Percentiles rank a stretch among this genome's conserved stretches.
These are phyloP conservation scores for Boletus tylopilopsis DNA, from an alignment of 768 basidiomycete species.

Conservation along the genomic window DNA sequence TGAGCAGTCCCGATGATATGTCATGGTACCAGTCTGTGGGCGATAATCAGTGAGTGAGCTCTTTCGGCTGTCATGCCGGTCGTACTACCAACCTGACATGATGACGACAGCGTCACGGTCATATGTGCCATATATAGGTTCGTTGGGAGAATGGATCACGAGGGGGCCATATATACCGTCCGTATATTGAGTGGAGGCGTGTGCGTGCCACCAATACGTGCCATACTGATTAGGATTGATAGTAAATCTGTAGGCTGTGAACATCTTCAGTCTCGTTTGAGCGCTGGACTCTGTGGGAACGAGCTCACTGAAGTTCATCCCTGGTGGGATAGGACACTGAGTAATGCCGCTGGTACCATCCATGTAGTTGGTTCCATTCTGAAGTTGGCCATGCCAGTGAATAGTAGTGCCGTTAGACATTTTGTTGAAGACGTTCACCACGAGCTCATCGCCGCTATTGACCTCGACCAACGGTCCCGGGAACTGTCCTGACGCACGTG, in stretches of 20 bases:
- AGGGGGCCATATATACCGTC: slow-evolving; percentile 50
- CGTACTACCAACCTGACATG: slow-evolving; percentile 29
- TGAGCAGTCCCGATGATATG: slow-evolving; percentile 28
- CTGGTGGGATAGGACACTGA: slow-evolving; percentile 53
- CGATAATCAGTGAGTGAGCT: background rate
- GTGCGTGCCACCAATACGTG: slow-evolving; percentile 49
- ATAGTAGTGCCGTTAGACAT: slow-evolving; percentile 31
- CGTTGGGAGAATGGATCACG: slow-evolving; percentile 40
- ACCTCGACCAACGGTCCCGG: slow-evolving; percentile 34
- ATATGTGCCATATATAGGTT: slow-evolving; percentile 32
- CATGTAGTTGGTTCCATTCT: slow-evolving; percentile 45
- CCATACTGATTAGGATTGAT: slow-evolving; percentile 40
- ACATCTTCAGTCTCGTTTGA: background rate
- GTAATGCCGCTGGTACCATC: slow-evolving; percentile 47
- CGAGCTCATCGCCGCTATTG: slow-evolving; percentile 32
- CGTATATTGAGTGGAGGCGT: slow-evolving; percentile 38
- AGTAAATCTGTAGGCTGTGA: slow-evolving; percentile 37
- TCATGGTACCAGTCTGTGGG: slow-evolving; percentile 33
- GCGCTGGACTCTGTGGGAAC: background rate
- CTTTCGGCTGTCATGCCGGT: background rate
- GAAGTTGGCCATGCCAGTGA: slow-evolving; percentile 37
- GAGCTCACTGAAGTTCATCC: slow-evolving; percentile 36
- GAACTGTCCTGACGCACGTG: slow-evolving; percentile 26
- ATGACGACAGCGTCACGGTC: slow-evolving; percentile 39
- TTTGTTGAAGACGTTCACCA: slow-evolving; percentile 35